phyloP scores from a whole-genome alignment of 345 rosid genomes.

The Nasturtium officinale region DNA sequence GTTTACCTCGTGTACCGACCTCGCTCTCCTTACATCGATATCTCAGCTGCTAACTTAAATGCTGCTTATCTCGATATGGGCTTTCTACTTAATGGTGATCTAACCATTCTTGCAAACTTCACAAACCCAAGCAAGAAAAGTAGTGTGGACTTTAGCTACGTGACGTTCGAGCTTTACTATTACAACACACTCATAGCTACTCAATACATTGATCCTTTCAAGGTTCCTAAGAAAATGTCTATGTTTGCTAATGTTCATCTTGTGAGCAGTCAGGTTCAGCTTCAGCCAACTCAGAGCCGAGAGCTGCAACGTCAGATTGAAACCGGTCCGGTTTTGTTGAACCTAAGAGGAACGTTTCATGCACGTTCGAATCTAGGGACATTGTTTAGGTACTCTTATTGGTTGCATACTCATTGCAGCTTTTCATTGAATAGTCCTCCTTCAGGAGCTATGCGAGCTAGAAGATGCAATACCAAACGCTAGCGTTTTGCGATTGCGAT shows the following conservation, averaged over 20 bases:
- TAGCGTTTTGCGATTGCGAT: constrained; percentile 36
- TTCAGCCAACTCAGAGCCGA: constrained; percentile 49
- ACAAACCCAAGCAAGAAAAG: constrained; percentile 81
- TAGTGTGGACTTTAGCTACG: constrained; percentile 60
- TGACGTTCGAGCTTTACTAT: constrained; percentile 60
- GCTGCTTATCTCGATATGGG: constrained; percentile 89
- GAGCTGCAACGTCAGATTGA: constrained; percentile 59
- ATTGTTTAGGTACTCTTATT: constrained; percentile 69
- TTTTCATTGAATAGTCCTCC: constrained; percentile 73
- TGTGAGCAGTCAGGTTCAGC: constrained; percentile 79
- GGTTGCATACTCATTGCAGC: constrained; percentile 63
- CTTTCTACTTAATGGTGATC: constrained; percentile 68
- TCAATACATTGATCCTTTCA: constrained; percentile 68
- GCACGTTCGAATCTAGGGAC: constrained; percentile 67
- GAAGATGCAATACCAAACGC: constrained; percentile 73
- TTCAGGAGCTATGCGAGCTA: constrained; percentile 57
- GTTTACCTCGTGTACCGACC: constrained; percentile 87
- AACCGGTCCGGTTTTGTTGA: constrained; percentile 54
- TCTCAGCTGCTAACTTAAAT: constrained; percentile 67
- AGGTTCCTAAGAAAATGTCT: constrained; percentile 48
- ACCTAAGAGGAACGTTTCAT: constrained; percentile 65
- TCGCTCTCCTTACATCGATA: constrained; percentile 63
- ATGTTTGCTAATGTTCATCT: constrained; percentile 54
- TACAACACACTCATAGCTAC: constrained; percentile 67
- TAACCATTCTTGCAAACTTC: constrained; percentile 73